Conservation (phyloP, 1,139 yeast genomes). For the Yamadazyma oceani region DNA sequence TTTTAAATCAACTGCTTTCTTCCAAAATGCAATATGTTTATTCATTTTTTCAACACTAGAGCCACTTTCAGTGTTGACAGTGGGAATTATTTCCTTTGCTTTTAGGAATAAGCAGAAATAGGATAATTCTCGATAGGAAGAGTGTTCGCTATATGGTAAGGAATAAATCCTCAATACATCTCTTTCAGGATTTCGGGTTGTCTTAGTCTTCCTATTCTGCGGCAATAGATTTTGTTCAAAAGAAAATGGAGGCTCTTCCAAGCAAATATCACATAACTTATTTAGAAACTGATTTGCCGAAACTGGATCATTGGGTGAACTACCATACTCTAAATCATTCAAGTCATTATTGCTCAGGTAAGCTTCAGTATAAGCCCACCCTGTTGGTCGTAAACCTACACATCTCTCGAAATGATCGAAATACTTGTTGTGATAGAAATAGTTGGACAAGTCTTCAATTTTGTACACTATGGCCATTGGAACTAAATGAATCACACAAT, state of each 20-base stretch:
- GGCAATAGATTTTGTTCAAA: constrained; percentile 32
- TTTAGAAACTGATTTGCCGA: constrained; percentile 13
- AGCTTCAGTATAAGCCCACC: constrained; percentile 65
- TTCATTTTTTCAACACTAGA: constrained; percentile 39
- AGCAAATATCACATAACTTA: constrained; percentile 15
- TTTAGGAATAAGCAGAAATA: constrained; percentile 57
- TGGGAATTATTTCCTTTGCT: constrained; percentile 64
- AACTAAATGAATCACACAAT: constrained; percentile 68
- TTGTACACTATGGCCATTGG: constrained; percentile 54
- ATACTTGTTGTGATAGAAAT: constrained; percentile 51
- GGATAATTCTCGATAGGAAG: constrained; percentile 78
- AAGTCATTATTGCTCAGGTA: constrained; percentile 14
- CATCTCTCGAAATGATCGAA: constrained; percentile 52
- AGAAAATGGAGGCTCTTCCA: constrained; percentile 23
- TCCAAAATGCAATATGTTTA: constrained; percentile 51
- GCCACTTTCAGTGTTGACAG: constrained; percentile 61
- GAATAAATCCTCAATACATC: constrained; percentile 46
- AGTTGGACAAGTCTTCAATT: constrained; percentile 40
- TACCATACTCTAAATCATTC: constrained; percentile 15
- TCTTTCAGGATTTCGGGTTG: constrained; percentile 25
- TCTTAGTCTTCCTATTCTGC: constrained; percentile 24
- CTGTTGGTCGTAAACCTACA: constrained; percentile 76
- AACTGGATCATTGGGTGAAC: constrained; percentile 1
- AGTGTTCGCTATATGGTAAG: constrained; percentile 92
- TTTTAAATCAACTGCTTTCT: constrained; percentile 19